Evolutionary conservation across 192 early-diverging fungal species (phyloP), one percentile per base, ranked within the genome.

Genomic region (Rhizoclosmatium sp.): DNA sequence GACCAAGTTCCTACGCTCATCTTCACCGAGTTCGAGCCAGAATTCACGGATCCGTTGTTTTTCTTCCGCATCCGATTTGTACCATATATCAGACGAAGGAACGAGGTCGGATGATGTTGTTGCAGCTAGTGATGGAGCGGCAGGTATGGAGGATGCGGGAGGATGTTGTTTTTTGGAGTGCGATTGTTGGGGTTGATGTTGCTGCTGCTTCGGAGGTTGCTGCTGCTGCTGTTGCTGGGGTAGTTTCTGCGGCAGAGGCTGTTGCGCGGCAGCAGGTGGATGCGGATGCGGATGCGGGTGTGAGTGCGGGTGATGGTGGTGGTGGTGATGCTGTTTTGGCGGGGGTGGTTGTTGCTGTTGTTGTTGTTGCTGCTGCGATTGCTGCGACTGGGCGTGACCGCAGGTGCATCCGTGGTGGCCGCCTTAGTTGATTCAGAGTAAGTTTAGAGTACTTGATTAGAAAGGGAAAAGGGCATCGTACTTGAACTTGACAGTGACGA

Each of bases 11-110:
- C 92, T 84, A 42, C 94, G 85, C 70, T 95, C 93, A 44, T 93
- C 91, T 81, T 95, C 94, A 41, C 91, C 88, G 7, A 95, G 84
- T 48, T 91, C 89, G 65, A 94, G 84, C 94, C 94, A 95, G 82
- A 95, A 95, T 71, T 94, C 93, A 51, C 93, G 86, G 75, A 95
- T 94, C 58, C 92, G 87, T 69, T 90, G 89, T 40, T 92, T 86
- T 72, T 95, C 94, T 80, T 94, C 92, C 19, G 87, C 87, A 76
- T 92, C 92, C 45, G 88, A 91, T 68, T 84, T 92, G 76, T 89
- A 89, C 88, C 93, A 92, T 45, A 92, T 89, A 49, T 88, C 83
- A 3, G 19, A 47, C 4, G 47, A 41, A 31, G 75, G 45, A n/a
- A 56, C n/a, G 1, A 44, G 3, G 7, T 7, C 47, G 21, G 60